Evolutionary conservation across 257 asterid species (phyloP), one percentile per base, ranked within the genome.

Genomic region (Paraleonurus japonicus): DNA sequence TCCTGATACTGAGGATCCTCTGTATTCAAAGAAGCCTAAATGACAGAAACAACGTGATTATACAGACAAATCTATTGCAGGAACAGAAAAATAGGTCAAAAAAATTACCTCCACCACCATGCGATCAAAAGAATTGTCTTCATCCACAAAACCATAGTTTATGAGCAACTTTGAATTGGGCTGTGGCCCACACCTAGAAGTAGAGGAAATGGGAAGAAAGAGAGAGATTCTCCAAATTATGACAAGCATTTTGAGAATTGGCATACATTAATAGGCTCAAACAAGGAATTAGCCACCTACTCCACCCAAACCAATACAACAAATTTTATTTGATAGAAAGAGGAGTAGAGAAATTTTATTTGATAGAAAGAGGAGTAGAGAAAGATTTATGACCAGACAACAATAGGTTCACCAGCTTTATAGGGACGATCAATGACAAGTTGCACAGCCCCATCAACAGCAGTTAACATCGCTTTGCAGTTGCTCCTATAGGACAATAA

Each of bases 1-100:
- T 92, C 95, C 80, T 95, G 99, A 78, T 95, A 92, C 75, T 88
- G 99, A 76, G 99, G 99, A 79, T 95, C 99, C 84, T 95, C 96
- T 0, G 94, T 92, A 86, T 85, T 85, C 79, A 95, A 75, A 51
- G 98, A 89, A 58, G 96, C 99, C 99, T 95, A 84, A 59, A 66
- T 23, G 58, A 75, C 66, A 72, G 59, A 61, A 72, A 50, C 9
- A 58, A 79, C 62, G 65, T 68, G 45, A 62, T 77, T 61, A 68
- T 19, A 62, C 74, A 50, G 62, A 28, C 51, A 59, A 77, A 71
- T 54, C 64, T 20, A 71, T 47, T 67, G 69, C 59, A 47, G 53
- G 69, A 70, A 53, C 51, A 60, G 68, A 27, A 53, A 54, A 82
- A 61, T 15, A 76, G 59, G 26, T 45, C 45, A 32, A 4, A 60